Percentiles rank a stretch among this genome's conserved stretches.
phyloP scores from a whole-genome alignment of 2,329 filamentous ascomycete species.

The Penicillium glabrum region DNA sequence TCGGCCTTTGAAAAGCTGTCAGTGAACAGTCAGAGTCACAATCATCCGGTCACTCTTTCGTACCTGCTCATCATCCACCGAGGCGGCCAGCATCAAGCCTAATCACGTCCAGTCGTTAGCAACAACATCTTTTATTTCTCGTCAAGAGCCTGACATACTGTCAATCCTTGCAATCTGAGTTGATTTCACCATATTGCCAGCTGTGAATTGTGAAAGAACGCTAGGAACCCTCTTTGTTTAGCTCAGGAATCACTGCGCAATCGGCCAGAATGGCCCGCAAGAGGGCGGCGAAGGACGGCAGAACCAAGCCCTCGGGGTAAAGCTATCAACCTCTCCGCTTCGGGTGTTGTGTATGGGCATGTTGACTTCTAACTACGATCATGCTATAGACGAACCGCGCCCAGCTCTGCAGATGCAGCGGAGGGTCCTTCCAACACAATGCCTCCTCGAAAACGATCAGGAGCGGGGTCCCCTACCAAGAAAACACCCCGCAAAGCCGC shows the following conservation, averaged over 20 bases:
- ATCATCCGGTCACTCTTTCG: conserved; percentile 12
- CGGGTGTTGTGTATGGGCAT: not conserved
- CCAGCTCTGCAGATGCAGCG: conserved; percentile 28
- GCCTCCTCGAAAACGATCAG: conserved; percentile 20
- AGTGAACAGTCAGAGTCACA: conserved; percentile 1
- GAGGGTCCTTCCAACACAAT: conserved; percentile 25
- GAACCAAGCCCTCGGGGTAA: conserved; percentile 22
- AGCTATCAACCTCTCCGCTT: conserved; percentile 8
- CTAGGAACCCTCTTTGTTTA: conserved; percentile 21
- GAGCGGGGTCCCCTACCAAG: conserved; percentile 27
- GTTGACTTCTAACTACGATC: conserved; percentile 3
- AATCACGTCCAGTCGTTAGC: conserved; percentile 25
- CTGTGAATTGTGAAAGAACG: conserved; percentile 3
- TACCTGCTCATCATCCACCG: conserved; percentile 85
- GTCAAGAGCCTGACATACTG: conserved; percentile 55
- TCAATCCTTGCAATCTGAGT: conserved; percentile 94
- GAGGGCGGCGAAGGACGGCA: conserved; percentile 40
- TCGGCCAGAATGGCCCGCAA: conserved; percentile 18
- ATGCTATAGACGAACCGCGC: conserved; percentile 22
- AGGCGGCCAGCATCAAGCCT: conserved; percentile 95
- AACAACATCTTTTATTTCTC: not conserved
- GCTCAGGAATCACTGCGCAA: conserved; percentile 6
- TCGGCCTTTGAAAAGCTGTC: conserved; percentile 54
- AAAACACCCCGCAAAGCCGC: conserved; percentile 32
- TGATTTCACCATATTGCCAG: conserved; percentile 71